Evolutionary conservation across 176 grass and related monocot genomes (phyloP).

Genomic region (Oryza nivara): DNA sequence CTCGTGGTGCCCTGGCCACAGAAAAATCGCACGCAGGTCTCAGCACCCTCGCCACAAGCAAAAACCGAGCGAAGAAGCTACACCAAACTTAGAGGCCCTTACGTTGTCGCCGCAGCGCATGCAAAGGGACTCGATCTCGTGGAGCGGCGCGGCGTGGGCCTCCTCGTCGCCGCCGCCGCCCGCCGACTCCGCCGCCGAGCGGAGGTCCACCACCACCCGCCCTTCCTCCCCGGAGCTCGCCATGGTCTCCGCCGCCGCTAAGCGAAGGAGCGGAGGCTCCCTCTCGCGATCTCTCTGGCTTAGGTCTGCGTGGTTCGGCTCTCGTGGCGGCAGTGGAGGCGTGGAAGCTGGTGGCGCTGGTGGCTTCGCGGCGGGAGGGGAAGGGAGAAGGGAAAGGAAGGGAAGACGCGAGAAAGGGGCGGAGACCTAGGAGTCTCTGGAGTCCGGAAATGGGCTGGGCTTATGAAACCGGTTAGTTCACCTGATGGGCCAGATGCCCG

Average conservation of each 20-base stretch:
- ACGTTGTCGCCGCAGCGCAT: slow-evolving; percentile 94
- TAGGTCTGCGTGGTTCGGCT: background rate
- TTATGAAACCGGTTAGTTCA: background rate
- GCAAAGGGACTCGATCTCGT: slow-evolving; percentile 92
- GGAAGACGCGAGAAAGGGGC: background rate
- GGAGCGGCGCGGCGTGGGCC: slow-evolving; percentile 58
- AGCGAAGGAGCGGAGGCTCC: background rate
- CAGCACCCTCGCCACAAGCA: background rate
- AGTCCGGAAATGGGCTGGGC: background rate
- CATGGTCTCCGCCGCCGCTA: slow-evolving; percentile 36
- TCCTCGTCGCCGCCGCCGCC: slow-evolving; percentile 35
- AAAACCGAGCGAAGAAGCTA: background rate
- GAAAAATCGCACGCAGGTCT: background rate
- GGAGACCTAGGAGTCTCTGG: slow-evolving; percentile 39
- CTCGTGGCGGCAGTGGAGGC: background rate
- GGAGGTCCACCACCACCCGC: slow-evolving; percentile 57
- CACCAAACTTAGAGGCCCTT: slow-evolving; percentile 21
- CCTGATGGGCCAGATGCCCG: too few species aligned
- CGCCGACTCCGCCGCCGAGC: slow-evolving; percentile 68
- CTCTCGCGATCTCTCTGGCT: background rate
- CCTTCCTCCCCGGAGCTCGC: slow-evolving; percentile 51
- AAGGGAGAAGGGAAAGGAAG: background rate
- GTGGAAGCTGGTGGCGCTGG: background rate
- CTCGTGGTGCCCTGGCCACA: slow-evolving; percentile 70
- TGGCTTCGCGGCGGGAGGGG: slow-evolving; percentile 35